Base-by-base conservation (phyloP, 73 alveolate species). In the Tetrahymena thermophila region DNA sequence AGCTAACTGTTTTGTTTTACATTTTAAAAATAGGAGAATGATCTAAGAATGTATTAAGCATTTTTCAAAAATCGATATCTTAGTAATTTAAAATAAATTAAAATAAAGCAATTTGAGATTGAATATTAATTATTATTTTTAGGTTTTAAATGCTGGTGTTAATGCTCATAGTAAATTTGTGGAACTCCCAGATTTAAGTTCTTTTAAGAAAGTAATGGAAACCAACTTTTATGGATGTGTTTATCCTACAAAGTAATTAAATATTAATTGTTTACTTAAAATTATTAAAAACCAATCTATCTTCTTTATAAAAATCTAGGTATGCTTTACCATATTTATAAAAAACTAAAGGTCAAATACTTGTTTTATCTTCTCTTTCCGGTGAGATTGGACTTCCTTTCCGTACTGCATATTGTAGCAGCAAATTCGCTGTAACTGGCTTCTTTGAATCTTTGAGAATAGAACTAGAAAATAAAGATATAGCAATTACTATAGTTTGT, bases 371-470 rank as follows among this genome's bases (percentile, higher is more conserved):
- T n/a, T 95, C 98, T 35, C 95, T 97, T n/a, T 97, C 98, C 16
- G 99, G 99, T 19, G 99, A 97, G 85, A 93, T 97, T 34, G 99
- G 98, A 34, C 96, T 97, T 28, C 98, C 98, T 25, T 97, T 93
- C 35, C 94, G 99, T 94, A 97, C 98, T n/a, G 98, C 98, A 31
- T 97, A 97, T 84, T 97, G 99, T 55, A 97, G 98, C 35, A 95
- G 98, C 35, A 97, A 97, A 89, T 97, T 97, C 57, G 99, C 98
- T 34, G 98, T 97, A 35, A 97, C 98, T 25, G 99, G 99, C 8
- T 97, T 97, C 95, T 97, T 97, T 84, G 99, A 97, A 93, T 95
- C 98, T n/a, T 94, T 97, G n/a, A 83, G 98, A 40, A 97, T 97
- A 71, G 99, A 97, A 85, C 28, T 95, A 57, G 94, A 96, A 43